Conservation (phyloP, 805 yeast genomes). For the Ogataea polymorpha region DNA sequence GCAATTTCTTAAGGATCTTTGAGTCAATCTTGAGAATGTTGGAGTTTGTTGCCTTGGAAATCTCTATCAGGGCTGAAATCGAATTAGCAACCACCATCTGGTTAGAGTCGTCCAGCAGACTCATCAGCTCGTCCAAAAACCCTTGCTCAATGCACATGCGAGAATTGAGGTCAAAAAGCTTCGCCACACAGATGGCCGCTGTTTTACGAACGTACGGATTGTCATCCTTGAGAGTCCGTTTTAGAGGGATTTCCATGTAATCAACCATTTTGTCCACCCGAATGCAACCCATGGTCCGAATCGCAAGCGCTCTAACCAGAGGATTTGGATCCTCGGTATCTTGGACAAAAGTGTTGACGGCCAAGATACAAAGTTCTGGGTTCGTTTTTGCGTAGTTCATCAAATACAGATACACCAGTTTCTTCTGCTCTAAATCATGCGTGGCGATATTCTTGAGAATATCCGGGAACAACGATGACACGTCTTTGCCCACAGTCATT, state of each 20-base stretch:
- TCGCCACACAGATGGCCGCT: constrained; percentile 96
- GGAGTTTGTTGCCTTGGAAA: constrained; percentile 36
- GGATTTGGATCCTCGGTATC: constrained; percentile 98
- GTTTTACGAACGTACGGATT: constrained; percentile 97
- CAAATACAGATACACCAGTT: constrained; percentile 86
- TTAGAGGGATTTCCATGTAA: constrained; percentile 86
- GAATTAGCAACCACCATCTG: constrained; percentile 98
- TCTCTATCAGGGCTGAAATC: constrained; percentile 79
- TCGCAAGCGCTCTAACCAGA: constrained; percentile 90
- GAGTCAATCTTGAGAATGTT: constrained; percentile 37
- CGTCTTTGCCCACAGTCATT: constrained; percentile 98
- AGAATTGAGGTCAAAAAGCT: constrained; percentile 81
- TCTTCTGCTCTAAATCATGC: constrained; percentile 93
- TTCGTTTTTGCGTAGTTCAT: constrained; percentile 97
- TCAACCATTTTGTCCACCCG: constrained; percentile 94
- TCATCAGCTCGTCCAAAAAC: constrained; percentile 64
- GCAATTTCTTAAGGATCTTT: constrained; percentile 54
- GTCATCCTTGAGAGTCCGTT: constrained; percentile 82
- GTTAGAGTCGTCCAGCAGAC: constrained; percentile 76
- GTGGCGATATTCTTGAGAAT: constrained; percentile 95
- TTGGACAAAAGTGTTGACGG: constrained; percentile 92
- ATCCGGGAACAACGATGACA: constrained; percentile 90
- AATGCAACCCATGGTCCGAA: constrained; percentile 98
- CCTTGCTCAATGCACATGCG: constrained; percentile 84
- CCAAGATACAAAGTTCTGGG: constrained; percentile 93